Evolutionary conservation across 2,329 filamentous ascomycete genomes (phyloP).

Genomic region (Cladosporium sp.): DNA sequence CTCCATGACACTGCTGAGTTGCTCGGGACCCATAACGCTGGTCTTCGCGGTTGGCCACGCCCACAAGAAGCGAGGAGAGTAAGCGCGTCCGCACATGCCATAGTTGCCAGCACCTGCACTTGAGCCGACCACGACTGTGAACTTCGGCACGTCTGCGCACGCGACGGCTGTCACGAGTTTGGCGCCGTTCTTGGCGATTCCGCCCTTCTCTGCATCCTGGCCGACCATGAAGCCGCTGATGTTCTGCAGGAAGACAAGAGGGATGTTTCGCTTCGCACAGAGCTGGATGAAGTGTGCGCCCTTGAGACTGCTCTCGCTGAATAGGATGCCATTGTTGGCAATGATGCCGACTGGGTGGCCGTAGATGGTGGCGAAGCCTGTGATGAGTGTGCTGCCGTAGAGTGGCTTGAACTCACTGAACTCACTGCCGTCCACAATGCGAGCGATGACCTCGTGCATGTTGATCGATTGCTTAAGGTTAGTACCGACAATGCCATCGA

Average conservation of each 20-base stretch:
- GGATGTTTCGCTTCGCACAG: slow-evolving; percentile 82
- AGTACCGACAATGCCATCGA: slow-evolving; percentile 82
- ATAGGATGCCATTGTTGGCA: slow-evolving; percentile 93
- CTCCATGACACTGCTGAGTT: slow-evolving; percentile 89
- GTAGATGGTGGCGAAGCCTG: slow-evolving; percentile 80
- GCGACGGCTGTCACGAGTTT: slow-evolving; percentile 95
- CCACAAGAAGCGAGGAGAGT: slow-evolving; percentile 85
- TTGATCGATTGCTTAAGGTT: slow-evolving; percentile 83
- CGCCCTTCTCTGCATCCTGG: slow-evolving; percentile 81
- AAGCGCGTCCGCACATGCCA: slow-evolving; percentile 94
- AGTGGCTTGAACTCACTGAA: slow-evolving; percentile 93
- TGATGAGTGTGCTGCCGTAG: slow-evolving; percentile 85
- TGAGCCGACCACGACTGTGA: slow-evolving; percentile 92
- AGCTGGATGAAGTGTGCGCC: slow-evolving; percentile 96
- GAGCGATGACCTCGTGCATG: slow-evolving; percentile 84
- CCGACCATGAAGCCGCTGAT: slow-evolving; percentile 99
- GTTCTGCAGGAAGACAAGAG: slow-evolving; percentile 91
- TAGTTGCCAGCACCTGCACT: slow-evolving; percentile 95
- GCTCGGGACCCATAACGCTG: slow-evolving; percentile 92
- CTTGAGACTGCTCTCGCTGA: slow-evolving; percentile 83
- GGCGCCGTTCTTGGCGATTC: slow-evolving; percentile 95
- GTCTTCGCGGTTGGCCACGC: slow-evolving; percentile 98
- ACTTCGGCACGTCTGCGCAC: slow-evolving; percentile 91
- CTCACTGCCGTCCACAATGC: slow-evolving; percentile 83
- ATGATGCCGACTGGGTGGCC: slow-evolving; percentile 88